Base-by-base conservation (phyloP, 106 monocot genomes). In the Chionographis japonica region DNA sequence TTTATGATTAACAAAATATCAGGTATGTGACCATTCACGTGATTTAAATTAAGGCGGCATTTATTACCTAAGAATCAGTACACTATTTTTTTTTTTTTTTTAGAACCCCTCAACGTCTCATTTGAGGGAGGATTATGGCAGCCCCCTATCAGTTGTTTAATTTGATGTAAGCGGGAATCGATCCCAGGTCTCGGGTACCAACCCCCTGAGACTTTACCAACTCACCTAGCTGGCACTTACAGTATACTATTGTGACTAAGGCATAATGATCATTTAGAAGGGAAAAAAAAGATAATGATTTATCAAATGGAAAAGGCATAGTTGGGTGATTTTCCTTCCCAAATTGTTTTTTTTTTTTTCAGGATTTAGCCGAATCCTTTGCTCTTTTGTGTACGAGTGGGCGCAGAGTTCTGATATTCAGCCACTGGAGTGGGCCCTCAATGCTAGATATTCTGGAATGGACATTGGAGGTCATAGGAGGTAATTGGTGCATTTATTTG, bases 371-470 rank as follows among this genome's bases (percentile, higher is more conserved):
- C 10, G 89, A 85, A 60, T 78, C 93, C 63, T 70, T 98, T 50
- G 90, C 93, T 55, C 68, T 37, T 56, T 73, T 93, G 62, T 66
- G 61, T 72, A 83, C 50, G 54, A 62, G 52, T 39, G 97, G 97
- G 15, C 89, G 90, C 58, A 80, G 92, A 86, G 92, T 87, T 66
- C 78, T 97, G 12, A 97, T 97, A 68, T 97, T 97, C 66, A 97
- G 97, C 63, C 97, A 97, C 61, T 97, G 97, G 97, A 97, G 92
- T 10, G 71, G n/a, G n/a, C n/a, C n/a, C n/a, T n/a, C 84, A 50
- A 93, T 98, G 90, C 93, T 98, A 70, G 90, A 97, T 80, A 92
- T 92, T 85, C 78, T 98, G 52, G 93, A 98, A 74, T 98, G 93
- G 93, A 74, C 89, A 61, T 67, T 98, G 72, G 98, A 98, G 67